phyloP scores from a whole-genome alignment of 2,329 filamentous ascomycete genomes.

The Colletotrichum viniferum region DNA sequence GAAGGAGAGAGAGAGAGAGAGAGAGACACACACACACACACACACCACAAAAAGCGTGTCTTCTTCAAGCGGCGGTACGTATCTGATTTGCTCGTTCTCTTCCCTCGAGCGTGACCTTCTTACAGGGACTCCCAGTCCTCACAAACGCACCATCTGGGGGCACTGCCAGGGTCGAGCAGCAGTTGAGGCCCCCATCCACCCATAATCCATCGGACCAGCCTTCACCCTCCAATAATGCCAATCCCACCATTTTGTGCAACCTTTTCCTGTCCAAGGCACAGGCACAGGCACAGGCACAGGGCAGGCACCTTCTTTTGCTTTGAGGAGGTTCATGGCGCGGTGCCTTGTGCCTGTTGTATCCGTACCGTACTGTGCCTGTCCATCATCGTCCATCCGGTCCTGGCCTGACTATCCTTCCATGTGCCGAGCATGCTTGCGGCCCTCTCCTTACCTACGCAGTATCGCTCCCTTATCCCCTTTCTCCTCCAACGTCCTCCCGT shows the following conservation, averaged over 20 bases:
- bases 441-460: neutral
- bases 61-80: neutral
- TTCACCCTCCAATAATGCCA: slow-evolving; percentile 15
- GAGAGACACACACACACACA: neutral
- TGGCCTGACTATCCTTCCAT: neutral
- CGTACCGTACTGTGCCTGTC: neutral
- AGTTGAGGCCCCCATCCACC: neutral
- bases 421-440: neutral
- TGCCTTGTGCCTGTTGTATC: slow-evolving; percentile 1
- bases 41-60: neutral
- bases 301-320: neutral
- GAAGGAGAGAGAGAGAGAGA: neutral
- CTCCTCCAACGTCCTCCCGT: neutral
- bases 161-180: neutral
- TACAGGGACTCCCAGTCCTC: neutral
- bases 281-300: neutral
- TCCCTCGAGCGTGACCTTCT: neutral
- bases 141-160: neutral
- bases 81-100: neutral
- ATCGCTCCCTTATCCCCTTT: neutral
- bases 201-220: neutral
- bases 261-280: neutral
- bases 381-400: neutral
- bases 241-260: slow-evolving; percentile 19
- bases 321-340: neutral